Evolutionary conservation across 2,329 filamentous ascomycete genomes (phyloP).

Genomic region (Gaeumannomyces tritici): DNA sequence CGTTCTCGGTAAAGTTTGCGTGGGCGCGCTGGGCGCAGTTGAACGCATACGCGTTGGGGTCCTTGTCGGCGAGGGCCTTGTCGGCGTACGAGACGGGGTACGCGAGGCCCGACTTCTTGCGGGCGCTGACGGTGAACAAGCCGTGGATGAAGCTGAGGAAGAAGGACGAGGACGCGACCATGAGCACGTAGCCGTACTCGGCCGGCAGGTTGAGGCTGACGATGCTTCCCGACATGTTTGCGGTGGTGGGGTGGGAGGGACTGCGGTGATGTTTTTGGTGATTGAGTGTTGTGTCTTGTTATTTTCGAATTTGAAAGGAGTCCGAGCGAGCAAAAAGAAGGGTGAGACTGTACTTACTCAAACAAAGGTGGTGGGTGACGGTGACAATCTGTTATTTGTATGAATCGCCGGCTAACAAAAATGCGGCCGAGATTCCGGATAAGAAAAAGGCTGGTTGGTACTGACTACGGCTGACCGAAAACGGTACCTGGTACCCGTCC

Average conservation of each 20-base stretch:
- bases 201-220: not conserved
- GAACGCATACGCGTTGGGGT: constrained; percentile 45
- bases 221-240: not conserved
- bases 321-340: too few species aligned
- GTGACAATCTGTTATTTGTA: too few species aligned
- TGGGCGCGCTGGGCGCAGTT: constrained; percentile 59
- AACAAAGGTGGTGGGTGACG: too few species aligned
- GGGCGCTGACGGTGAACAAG: constrained; percentile 33
- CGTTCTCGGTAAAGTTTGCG: constrained; percentile 54
- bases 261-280: too few species aligned
- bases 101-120: constrained; percentile 40
- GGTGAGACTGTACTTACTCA: too few species aligned
- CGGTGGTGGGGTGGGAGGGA: not conserved
- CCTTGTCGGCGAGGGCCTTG: constrained; percentile 42
- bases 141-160: constrained; percentile 47
- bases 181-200: constrained; percentile 43
- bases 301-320: too few species aligned
- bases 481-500: too few species aligned
- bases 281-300: too few species aligned
- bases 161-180: constrained; percentile 45
- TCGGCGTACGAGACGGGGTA: constrained; percentile 51
- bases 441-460: too few species aligned
- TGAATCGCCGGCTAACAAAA: too few species aligned
- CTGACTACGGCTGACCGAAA: too few species aligned
- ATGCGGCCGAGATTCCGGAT: too few species aligned